A percentile compares a stretch with the other conserved stretches of the same genome.
phyloP scores from a whole-genome alignment of 768 basidiomycete species.

The Xerocomus spinulosus region DNA sequence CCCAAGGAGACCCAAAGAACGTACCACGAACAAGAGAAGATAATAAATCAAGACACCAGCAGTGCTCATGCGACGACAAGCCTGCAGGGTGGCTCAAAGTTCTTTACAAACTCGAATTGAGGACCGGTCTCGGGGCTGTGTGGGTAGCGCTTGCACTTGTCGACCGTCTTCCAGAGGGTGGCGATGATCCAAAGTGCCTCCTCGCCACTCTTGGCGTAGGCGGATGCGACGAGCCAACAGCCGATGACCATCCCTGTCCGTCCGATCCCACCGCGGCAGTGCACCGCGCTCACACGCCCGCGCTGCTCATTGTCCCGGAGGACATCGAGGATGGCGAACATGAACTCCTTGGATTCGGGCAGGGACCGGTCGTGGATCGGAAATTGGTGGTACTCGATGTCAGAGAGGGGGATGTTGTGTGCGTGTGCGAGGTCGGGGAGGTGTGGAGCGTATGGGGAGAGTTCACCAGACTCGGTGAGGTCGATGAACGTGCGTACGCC shows the following conservation, averaged over 20 bases:
- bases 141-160: constrained; percentile 72
- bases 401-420: constrained; percentile 49
- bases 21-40: constrained; percentile 4
- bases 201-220: constrained; percentile 54
- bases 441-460: constrained; percentile 57
- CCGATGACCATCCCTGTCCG: constrained; percentile 60
- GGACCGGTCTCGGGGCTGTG: constrained; percentile 77
- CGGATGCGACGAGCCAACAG: constrained; percentile 73
- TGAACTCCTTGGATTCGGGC: constrained; percentile 54
- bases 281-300: constrained; percentile 64
- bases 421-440: constrained; percentile 50
- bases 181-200: constrained; percentile 65
- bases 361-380: constrained; percentile 71
- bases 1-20: too few species aligned
- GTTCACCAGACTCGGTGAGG: constrained; percentile 77
- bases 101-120: constrained; percentile 70
- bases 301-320: constrained; percentile 56
- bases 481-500: constrained; percentile 81
- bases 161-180: constrained; percentile 67
- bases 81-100: constrained; percentile 41
- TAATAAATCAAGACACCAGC: neutral
- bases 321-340: constrained; percentile 55
- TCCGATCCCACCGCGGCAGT: constrained; percentile 77
- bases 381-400: constrained; percentile 74
- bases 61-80: constrained; percentile 11